Conservation (phyloP, 306 rosid species). For the Cucumis melo region DNA sequence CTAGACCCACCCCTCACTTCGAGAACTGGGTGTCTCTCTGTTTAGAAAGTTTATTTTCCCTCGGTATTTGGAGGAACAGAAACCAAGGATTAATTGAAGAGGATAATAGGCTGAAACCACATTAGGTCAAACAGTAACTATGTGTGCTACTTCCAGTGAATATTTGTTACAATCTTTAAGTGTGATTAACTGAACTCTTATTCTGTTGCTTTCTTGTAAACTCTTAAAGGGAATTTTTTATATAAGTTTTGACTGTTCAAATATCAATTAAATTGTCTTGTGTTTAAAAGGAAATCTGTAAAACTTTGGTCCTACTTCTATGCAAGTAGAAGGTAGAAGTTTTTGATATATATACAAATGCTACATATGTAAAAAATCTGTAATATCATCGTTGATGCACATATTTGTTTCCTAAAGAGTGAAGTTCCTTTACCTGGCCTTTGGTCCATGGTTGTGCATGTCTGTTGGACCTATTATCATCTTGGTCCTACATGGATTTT, state of each 20-base stretch:
- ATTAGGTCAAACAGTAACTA: not conserved
- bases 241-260: not conserved
- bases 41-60: not conserved
- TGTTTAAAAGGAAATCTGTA: not conserved
- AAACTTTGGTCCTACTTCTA: not conserved
- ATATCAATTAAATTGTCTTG: not conserved
- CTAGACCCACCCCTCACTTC: not conserved
- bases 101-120: not conserved
- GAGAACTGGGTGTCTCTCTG: not conserved
- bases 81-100: not conserved
- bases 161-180: not conserved
- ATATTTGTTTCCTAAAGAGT: not conserved
- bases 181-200: not conserved
- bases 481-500: not conserved
- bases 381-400: not conserved
- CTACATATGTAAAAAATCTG: not conserved
- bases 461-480: not conserved
- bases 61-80: not conserved
- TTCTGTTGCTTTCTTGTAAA: not conserved
- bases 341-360: not conserved
- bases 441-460: not conserved
- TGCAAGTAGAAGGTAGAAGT: not conserved
- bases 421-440: not conserved
- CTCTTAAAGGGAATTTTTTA: not conserved
- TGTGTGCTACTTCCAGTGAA: not conserved